Percentiles rank a stretch among this genome's conserved stretches.
phyloP scores from a whole-genome alignment of 2,329 filamentous ascomycete species.

The Bipolaris sorokiniana region DNA sequence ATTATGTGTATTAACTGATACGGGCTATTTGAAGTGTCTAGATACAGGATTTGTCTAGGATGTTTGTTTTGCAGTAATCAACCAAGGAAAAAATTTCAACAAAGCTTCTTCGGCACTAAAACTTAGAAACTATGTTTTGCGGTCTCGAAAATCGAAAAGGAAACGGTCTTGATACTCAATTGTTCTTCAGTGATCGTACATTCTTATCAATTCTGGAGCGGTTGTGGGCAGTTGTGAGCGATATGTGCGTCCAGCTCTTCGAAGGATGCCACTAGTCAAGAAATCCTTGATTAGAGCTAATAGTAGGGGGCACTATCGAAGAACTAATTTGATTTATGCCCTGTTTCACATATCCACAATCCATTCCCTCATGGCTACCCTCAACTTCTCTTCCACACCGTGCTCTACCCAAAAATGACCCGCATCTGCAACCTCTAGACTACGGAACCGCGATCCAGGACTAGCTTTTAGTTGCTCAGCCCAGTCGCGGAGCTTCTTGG shows the following conservation, averaged over 20 bases:
- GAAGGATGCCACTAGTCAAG: neutral
- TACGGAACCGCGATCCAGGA: slow-evolving; percentile 43
- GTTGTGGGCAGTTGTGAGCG: neutral
- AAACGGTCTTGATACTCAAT: too few relatives aligned
- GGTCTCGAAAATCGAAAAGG: too few relatives aligned
- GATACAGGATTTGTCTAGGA: too few relatives aligned
- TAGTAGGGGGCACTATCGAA: neutral
- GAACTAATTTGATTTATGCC: neutral
- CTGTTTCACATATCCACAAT: neutral
- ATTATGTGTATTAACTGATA: too few relatives aligned
- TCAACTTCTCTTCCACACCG: slow-evolving; percentile 49
- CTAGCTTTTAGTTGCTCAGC: slow-evolving; percentile 56
- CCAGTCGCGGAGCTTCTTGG: slow-evolving; percentile 71
- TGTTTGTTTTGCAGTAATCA: too few relatives aligned
- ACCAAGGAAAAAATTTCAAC: too few relatives aligned
- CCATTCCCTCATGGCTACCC: slow-evolving; percentile 52
- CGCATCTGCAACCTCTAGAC: slow-evolving; percentile 55
- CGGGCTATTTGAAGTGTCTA: too few relatives aligned
- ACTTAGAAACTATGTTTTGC: too few relatives aligned
- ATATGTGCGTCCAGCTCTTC: neutral
- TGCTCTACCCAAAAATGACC: slow-evolving; percentile 60
- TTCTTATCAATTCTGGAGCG: neutral
- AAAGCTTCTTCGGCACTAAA: too few relatives aligned
- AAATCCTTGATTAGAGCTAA: neutral
- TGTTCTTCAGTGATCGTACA: too few relatives aligned